phyloP scores from a whole-genome alignment of 371 early-diverging fungal species.

The Mucor irregularis region DNA sequence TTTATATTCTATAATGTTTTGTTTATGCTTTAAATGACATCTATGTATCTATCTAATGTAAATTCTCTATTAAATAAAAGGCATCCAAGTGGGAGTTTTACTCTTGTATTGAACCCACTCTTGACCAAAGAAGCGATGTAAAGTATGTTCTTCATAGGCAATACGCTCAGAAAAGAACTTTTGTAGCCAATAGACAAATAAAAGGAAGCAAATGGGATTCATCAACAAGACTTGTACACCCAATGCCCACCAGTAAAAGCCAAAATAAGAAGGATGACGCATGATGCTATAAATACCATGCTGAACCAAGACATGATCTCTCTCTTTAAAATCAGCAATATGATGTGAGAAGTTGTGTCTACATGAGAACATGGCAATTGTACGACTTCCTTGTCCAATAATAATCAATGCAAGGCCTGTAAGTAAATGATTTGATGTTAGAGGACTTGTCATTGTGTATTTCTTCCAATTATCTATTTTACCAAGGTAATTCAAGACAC shows the following conservation, averaged over 20 bases:
- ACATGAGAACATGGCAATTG: constrained; percentile 80
- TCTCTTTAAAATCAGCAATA: constrained; percentile 63
- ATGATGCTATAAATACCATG: constrained; percentile 67
- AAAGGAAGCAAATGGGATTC: constrained; percentile 73
- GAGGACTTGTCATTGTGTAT: too few relatives aligned
- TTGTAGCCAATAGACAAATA: constrained; percentile 63
- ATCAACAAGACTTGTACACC: constrained; percentile 69
- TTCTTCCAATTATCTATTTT: constrained; percentile 34
- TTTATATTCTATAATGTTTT: background rate
- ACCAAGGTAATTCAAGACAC: constrained; percentile 48
- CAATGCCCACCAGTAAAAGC: constrained; percentile 85
- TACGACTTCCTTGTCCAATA: constrained; percentile 68
- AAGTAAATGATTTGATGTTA: constrained; percentile 8
- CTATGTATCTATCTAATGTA: too few relatives aligned
- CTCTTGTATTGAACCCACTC: constrained; percentile 54
- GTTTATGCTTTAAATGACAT: too few relatives aligned
- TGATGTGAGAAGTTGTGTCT: constrained; percentile 80
- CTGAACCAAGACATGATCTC: constrained; percentile 73
- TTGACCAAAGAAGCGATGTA: constrained; percentile 79
- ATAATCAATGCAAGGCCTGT: constrained; percentile 60
- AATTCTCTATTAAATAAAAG: constrained; percentile 38
- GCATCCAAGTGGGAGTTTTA: constrained; percentile 47
- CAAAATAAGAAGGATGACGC: constrained; percentile 92
- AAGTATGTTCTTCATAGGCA: constrained; percentile 68
- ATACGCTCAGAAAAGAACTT: constrained; percentile 79